phyloP scores from a whole-genome alignment of 345 rosid species.

The Brassica rapa region DNA sequence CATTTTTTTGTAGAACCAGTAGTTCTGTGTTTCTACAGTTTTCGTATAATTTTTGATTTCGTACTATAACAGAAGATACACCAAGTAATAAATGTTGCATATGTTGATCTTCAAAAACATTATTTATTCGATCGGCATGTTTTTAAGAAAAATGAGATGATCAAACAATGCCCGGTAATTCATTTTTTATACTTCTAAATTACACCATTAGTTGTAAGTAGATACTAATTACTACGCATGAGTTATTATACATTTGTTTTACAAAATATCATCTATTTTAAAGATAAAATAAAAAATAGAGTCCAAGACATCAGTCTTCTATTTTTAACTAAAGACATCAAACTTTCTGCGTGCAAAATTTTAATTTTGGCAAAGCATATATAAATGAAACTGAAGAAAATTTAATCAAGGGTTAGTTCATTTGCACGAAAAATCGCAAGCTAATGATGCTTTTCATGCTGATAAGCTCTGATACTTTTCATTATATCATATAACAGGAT shows the following conservation, averaged over 20 bases:
- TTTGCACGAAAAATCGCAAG: neutral
- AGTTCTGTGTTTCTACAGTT: neutral
- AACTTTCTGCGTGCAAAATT: neutral
- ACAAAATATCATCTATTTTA: neutral
- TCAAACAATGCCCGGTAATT: neutral
- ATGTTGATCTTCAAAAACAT: neutral
- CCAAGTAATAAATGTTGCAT: neutral
- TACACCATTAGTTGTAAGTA: neutral
- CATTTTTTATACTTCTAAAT: neutral
- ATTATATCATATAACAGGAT: slow-evolving; percentile 35
- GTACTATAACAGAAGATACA: neutral
- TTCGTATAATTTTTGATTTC: neutral
- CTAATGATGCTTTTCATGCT: neutral
- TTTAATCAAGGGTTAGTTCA: neutral
- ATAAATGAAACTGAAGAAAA: neutral
- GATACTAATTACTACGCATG: neutral
- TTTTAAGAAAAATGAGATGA: neutral
- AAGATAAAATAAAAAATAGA: no score
- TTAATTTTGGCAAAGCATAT: neutral
- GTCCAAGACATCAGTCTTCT: no score
- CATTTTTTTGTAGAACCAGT: neutral
- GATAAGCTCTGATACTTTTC: neutral
- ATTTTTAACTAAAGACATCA: neutral
- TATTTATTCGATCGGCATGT: neutral
- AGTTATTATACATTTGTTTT: no score